Conservation (phyloP, 345 rosid species). For the Boechera stricta region DNA sequence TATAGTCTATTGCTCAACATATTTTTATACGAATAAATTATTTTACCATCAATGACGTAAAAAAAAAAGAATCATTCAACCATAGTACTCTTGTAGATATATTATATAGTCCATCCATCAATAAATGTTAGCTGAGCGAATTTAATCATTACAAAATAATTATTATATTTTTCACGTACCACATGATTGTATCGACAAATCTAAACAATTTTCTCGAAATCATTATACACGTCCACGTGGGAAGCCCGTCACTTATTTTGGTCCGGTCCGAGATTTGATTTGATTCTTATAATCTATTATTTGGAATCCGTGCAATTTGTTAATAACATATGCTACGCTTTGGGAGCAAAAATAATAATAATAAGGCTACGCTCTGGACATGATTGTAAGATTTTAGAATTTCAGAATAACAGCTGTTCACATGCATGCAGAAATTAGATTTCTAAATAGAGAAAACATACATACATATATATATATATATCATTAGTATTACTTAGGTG, state of each 20-base stretch:
- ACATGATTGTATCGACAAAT: slow-evolving; percentile 38
- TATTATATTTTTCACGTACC: slow-evolving; percentile 33
- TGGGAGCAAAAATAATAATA: not conserved
- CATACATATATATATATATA: not conserved
- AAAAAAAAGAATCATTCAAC: not conserved
- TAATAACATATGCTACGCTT: slow-evolving; percentile 1
- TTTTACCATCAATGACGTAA: not conserved
- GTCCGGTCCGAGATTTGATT: slow-evolving; percentile 17
- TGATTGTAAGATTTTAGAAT: not conserved
- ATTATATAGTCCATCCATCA: slow-evolving; percentile 12
- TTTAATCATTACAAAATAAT: slow-evolving; percentile 38
- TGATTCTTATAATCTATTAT: not conserved
- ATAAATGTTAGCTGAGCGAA: slow-evolving; percentile 22
- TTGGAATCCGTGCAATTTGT: slow-evolving; percentile 23
- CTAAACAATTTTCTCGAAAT: slow-evolving; percentile 40
- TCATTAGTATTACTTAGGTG: not conserved
- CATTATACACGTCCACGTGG: slow-evolving; percentile 44
- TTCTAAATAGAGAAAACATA: not conserved
- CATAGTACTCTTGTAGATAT: not conserved
- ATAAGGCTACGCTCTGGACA: slow-evolving; percentile 5
- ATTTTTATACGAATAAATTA: not conserved
- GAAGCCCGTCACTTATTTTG: slow-evolving; percentile 30
- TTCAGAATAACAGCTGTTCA: slow-evolving; percentile 23
- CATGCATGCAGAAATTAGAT: slow-evolving; percentile 19
- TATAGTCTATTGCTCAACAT: not conserved